A percentile compares a stretch with the other conserved stretches of the same genome.
phyloP scores from a whole-genome alignment of 495 filamentous ascomycete genomes.

The Penicillium malachiteum region DNA sequence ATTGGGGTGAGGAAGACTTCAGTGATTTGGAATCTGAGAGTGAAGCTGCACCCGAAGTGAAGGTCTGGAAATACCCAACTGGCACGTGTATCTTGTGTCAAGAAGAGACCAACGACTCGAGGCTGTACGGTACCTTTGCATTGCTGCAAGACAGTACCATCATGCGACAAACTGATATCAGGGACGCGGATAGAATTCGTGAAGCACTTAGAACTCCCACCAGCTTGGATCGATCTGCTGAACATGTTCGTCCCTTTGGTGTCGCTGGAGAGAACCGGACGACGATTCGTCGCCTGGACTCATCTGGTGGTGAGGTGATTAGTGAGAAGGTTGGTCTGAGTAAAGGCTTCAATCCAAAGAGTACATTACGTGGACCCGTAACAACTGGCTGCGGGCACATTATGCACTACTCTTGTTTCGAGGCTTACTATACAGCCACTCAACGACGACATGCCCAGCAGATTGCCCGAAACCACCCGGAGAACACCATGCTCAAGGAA shows the following conservation, averaged over 20 bases:
- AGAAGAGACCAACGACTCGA: constrained; percentile 87
- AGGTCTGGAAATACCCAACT: constrained; percentile 88
- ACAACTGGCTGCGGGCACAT: constrained; percentile 94
- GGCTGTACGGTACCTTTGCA: constrained; percentile 89
- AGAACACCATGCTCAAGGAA: constrained; percentile 70
- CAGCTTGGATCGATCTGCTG: constrained; percentile 81
- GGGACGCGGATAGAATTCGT: constrained; percentile 77
- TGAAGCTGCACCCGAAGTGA: constrained; percentile 55
- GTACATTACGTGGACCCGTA: constrained; percentile 72
- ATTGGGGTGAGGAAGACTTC: constrained; percentile 79
- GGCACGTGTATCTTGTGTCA: constrained; percentile 96
- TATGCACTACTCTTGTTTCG: constrained; percentile 97
- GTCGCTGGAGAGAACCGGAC: constrained; percentile 82
- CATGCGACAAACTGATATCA: constrained; percentile 77
- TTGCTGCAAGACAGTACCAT: constrained; percentile 85
- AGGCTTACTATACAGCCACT: constrained; percentile 80
- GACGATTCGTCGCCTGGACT: constrained; percentile 69
- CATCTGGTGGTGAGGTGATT: constrained; percentile 65
- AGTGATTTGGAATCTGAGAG: constrained; percentile 65
- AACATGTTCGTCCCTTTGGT: constrained; percentile 81
- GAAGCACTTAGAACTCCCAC: constrained; percentile 75
- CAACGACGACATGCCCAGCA: constrained; percentile 81
- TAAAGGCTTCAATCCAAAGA: constrained; percentile 75
- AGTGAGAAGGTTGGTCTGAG: constrained; percentile 79
- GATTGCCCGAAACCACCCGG: constrained; percentile 89